These are phyloP conservation scores for Globisporangium mamillatum DNA, from an alignment of 352 stramenopile genomes.

Conservation along the genomic window DNA sequence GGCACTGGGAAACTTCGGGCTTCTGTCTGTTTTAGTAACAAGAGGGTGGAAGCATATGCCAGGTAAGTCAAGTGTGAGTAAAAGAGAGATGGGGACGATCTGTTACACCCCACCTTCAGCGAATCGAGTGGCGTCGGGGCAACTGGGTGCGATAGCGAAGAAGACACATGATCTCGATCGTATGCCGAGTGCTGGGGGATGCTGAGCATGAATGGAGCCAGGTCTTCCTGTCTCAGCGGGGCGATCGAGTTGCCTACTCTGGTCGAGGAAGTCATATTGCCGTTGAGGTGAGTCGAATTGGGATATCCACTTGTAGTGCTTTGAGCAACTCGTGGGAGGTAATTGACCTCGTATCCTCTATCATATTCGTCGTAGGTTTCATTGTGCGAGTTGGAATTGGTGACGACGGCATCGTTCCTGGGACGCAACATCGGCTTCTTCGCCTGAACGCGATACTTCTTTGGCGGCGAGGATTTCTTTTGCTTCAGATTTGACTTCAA, in stretches of 20 bases:
- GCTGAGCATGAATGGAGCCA: conserved; percentile 15
- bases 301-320: not conserved
- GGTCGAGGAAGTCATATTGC: not conserved
- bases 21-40: not conserved
- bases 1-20: conserved; percentile 9
- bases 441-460: conserved; percentile 17
- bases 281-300: conserved; percentile 2
- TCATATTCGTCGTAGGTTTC: not conserved
- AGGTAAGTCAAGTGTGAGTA: not conserved
- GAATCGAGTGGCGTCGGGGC: not conserved
- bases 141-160: not conserved
- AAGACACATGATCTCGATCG: not conserved
- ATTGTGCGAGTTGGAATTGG: not conserved
- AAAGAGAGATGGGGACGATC: not conserved
- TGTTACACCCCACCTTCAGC: not conserved
- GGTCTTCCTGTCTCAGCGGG: not conserved
- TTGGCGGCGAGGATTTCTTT: conserved; percentile 26
- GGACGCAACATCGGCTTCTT: not conserved
- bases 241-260: conserved; percentile 6
- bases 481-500: conserved; percentile 33
- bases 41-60: not conserved
- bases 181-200: not conserved
- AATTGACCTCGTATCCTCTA: not conserved
- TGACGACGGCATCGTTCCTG: not conserved
- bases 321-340: not conserved